Conservation (phyloP, 1,284 basidiomycete genomes). For the Neonothopanus nambi region DNA sequence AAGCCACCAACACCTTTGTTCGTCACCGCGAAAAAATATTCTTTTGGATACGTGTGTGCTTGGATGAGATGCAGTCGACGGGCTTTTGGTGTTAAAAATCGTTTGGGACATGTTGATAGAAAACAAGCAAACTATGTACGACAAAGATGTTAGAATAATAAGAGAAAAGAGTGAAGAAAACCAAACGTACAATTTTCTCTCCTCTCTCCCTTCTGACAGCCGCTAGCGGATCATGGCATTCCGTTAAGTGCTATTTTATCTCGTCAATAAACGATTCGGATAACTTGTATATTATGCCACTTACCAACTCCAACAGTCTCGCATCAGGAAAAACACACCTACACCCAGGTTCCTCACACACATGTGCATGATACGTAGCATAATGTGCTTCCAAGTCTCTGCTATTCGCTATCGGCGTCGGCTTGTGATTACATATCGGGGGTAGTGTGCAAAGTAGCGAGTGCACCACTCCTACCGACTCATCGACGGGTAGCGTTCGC, state of each 20-base stretch:
- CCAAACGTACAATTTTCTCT: conserved; percentile 78
- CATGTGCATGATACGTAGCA: conserved; percentile 78
- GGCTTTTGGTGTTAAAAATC: conserved; percentile 76
- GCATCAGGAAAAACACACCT: conserved; percentile 86
- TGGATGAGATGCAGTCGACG: conserved; percentile 82
- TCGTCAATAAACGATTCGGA: conserved; percentile 5
- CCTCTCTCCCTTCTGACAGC: conserved; percentile 74
- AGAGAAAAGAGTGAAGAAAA: not conserved
- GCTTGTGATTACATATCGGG: conserved; percentile 73
- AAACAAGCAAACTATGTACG: conserved; percentile 77
- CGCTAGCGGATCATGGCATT: conserved; percentile 84
- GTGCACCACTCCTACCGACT: not conserved
- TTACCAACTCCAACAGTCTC: conserved; percentile 73
- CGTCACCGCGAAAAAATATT: conserved; percentile 87
- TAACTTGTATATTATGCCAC: conserved; percentile 31
- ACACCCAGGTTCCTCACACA: conserved; percentile 71
- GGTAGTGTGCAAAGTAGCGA: conserved; percentile 72
- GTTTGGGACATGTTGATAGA: conserved; percentile 56
- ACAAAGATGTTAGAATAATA: conserved; percentile 3
- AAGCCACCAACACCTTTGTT: conserved; percentile 84
- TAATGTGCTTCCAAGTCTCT: conserved; percentile 81
- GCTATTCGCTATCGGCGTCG: conserved; percentile 60
- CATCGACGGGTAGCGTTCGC: not conserved
- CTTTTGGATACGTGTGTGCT: conserved; percentile 79
- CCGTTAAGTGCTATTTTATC: conserved; percentile 73